Base-by-base conservation (phyloP, 139 green algal species). In the Coelastrella sp. region DNA sequence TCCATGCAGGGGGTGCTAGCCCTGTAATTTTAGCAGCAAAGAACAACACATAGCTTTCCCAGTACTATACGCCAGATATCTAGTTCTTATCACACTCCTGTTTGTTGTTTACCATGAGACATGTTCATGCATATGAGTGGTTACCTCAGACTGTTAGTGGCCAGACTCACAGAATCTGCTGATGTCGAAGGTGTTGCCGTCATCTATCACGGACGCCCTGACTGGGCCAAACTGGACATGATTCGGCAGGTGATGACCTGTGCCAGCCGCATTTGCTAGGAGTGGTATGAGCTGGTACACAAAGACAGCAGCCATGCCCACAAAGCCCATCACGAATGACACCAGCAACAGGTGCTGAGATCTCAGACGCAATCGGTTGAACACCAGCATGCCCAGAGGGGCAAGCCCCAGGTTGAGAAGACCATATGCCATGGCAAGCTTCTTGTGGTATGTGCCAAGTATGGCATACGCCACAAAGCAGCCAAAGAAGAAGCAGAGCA, bases 321-420 rank as follows among this genome's bases (percentile, higher is more conserved):
- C 17, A 27, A 91, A 14, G 4, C 87, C 87, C 87, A 91, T 87
- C 6, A 72, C 15, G 6, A 81, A 56, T 20, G 75, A 86, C 19
- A 91, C 14, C 17, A 61, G 10, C 78, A 91, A 12, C 49, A 91
- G 49, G 7, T 63, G 11, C 20, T 25, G n/a, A 35, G 60, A 68
- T 27, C 11, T 75, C 49, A 82, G 27, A 12, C 22, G 12, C 0
- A 91, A 19, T 25, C 76, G 57, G 12, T 19, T 70, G 78, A 91
- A 87, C 6, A 91, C 27, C 20, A 81, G 9, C 78, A 87, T 70
- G 11, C 87, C 87, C 27, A 91, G 78, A 12, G 87, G 87, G 17
- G 87, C 87, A 25, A 91, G 20, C 7, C 24, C 87, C 0, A 91
- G 49, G 78, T 91, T 91, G 61, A 86, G 25, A 9, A 91, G 49